Conservation (phyloP, 2,329 filamentous ascomycete species). For the Sporothrix variecibatus region DNA sequence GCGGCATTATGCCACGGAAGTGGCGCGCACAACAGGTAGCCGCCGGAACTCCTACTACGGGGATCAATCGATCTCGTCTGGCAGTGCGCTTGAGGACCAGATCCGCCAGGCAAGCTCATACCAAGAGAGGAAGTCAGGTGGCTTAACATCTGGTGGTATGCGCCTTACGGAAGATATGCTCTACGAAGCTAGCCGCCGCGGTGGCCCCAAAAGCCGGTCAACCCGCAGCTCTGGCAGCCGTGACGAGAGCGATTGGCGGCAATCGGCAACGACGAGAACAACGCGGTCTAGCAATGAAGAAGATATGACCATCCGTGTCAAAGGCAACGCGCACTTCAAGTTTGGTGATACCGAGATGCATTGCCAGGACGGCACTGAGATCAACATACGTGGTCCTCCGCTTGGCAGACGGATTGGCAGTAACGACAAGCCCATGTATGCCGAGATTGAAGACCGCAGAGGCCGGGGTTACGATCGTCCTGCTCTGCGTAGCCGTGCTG, state of each 20-base stretch:
- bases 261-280: conserved; percentile 62
- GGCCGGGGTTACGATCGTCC: conserved; percentile 48
- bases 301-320: conserved; percentile 63
- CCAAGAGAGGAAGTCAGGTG: conserved; percentile 55
- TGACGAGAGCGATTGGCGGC: conserved; percentile 64
- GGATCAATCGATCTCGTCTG: conserved; percentile 38
- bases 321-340: conserved; percentile 56
- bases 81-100: conserved; percentile 45
- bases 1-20: conserved; percentile 45
- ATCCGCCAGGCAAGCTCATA: conserved; percentile 50
- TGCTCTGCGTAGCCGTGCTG: conserved; percentile 48
- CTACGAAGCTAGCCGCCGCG: conserved; percentile 52
- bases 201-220: conserved; percentile 55
- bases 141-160: conserved; percentile 39
- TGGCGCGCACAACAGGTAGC: conserved; percentile 35
- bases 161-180: conserved; percentile 59
- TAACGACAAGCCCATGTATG: conserved; percentile 55
- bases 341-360: conserved; percentile 60
- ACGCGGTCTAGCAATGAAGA: conserved; percentile 60
- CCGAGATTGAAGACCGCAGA: conserved; percentile 53
- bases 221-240: conserved; percentile 61
- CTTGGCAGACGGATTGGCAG: conserved; percentile 32
- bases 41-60: conserved; percentile 48
- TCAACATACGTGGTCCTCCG: conserved; percentile 48
- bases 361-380: conserved; percentile 60